Evolutionary conservation across 2,329 filamentous ascomycete genomes (phyloP).

Genomic region (Ilyonectria sp.): DNA sequence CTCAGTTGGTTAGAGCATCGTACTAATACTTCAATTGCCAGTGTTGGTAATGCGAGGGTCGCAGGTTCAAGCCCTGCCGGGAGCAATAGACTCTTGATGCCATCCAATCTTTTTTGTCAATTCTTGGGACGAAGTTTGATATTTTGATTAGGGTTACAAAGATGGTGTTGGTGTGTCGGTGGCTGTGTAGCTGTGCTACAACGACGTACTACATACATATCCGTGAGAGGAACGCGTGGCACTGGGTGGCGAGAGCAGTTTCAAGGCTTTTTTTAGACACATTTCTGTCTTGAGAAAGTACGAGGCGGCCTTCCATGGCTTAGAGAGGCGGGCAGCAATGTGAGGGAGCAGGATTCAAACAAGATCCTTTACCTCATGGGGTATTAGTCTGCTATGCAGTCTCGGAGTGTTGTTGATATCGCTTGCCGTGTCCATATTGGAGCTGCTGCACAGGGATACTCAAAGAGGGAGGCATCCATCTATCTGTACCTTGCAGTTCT

Average conservation of each 20-base stretch:
- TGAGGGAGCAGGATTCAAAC: no score
- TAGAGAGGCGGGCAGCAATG: no score
- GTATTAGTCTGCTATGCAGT: no score
- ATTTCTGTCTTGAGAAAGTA: no score
- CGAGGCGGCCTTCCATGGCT: no score
- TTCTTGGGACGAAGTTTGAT: slow-evolving; percentile 7
- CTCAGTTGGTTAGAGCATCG: slow-evolving; percentile 47
- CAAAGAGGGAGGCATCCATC: no score
- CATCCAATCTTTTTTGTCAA: slow-evolving; percentile 32
- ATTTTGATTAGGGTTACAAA: background rate
- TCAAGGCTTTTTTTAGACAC: background rate
- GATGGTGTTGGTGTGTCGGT: background rate
- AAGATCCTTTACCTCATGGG: no score
- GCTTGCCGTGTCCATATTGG: no score
- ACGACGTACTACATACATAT: no score
- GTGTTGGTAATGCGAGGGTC: slow-evolving; percentile 44
- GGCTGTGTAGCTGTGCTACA: background rate
- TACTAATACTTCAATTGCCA: slow-evolving; percentile 40
- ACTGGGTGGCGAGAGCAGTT: background rate
- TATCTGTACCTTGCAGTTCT: no score
- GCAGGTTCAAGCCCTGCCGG: slow-evolving; percentile 45
- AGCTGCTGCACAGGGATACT: no score
- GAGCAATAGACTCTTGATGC: slow-evolving; percentile 31
- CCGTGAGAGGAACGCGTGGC: background rate
- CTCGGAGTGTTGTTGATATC: no score